Base-by-base conservation (phyloP, 1,284 basidiomycete species). In the Microbotryum silenes-acaulis region DNA sequence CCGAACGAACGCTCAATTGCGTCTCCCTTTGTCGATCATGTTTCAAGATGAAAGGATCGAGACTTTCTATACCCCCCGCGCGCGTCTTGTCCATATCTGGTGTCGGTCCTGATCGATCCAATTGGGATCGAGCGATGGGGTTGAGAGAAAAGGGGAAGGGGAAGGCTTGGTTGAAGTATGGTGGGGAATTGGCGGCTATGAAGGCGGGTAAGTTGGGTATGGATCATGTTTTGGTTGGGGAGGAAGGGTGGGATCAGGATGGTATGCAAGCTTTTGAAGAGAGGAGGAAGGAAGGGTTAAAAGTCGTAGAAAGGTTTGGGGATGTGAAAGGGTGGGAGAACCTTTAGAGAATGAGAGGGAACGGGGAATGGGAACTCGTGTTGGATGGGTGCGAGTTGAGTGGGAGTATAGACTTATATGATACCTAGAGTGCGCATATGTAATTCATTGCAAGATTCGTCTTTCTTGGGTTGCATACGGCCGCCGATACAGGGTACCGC, bases 31-130 rank as follows among this genome's bases (percentile, higher is more conserved):
- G 51, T 23, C 57, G 62, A 20, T 62, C 64, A 4, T 68, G 67
- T 58, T 68, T 68, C 62, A 68, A 68, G 37, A 37, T 68, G 4
- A 56, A 58, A 8, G 67, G 67, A 2, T 68, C 67, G 23, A 64
- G 67, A 25, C 62, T 68, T 42, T 54, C 62, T 12, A 68, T 68
- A 49, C 67, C 67, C 8, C 67, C 67, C 8, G 29, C 60, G 3
- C 67, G 67, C 56, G 64, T 68, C 31, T 55, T 68, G 46, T 57
- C 67, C 20, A 47, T 58, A 56, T 59, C 60, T 7, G 67, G 67
- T 7, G 29, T 62, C 49, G 64, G 60, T 0, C 56, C 60, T 7
- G 59, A 65, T 29, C 59, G 56, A 18, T 18, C 52, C 4, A 68
- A 68, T 53, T 68, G 60, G 58, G 48, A 60, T 18, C 61, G 62